Evolutionary conservation across 306 rosid species (phyloP), one percentile per base, ranked within the genome.

Genomic region (Cicer arietinum): DNA sequence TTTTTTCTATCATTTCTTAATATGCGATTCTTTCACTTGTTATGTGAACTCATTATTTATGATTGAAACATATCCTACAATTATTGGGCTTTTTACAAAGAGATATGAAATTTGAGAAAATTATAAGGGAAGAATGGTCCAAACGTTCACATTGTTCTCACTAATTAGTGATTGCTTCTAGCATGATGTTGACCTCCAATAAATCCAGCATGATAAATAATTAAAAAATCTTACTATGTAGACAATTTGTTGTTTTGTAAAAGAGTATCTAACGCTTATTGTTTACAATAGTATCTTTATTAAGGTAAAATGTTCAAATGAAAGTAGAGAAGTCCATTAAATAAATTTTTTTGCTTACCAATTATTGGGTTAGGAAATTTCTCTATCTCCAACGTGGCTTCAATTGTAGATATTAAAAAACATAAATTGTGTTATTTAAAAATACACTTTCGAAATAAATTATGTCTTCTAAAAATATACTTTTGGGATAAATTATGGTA

Each of bases 141-240:
- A 1, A 52, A 53, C 25, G 35, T 78, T 78, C 77, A 67, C 74
- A 59, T 76, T 80, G 54, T 48, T 74, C 47, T 50, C 83, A 46
- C 39, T 6, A 57, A 25, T 62, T 7, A 62, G 17, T 76, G 65
- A 44, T 76, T 75, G 52, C 40, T 73, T 63, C 61, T 7, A 18
- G 7, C 42, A 12, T 18, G 79, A 75, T 41, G 44, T 10, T 71
- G 40, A 80, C 84, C 16, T 10, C 51, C 66, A 69, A 74, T 40
- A 56, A 35, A 46, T 9, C 17, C 8, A 52, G 22, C 58, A 52
- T 52, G 9, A 6, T 14, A 52, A 52, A 17, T 43, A 43, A 43
- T 43, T 30, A 30, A 30, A 30, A 30, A 30, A 60, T 35, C 16
- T 25, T 35, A 59, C 17, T 45, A 4, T 45, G 50, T 45, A 7